phyloP scores from a whole-genome alignment of 2,329 filamentous ascomycete species.

The Paracoccidioides lutzii region DNA sequence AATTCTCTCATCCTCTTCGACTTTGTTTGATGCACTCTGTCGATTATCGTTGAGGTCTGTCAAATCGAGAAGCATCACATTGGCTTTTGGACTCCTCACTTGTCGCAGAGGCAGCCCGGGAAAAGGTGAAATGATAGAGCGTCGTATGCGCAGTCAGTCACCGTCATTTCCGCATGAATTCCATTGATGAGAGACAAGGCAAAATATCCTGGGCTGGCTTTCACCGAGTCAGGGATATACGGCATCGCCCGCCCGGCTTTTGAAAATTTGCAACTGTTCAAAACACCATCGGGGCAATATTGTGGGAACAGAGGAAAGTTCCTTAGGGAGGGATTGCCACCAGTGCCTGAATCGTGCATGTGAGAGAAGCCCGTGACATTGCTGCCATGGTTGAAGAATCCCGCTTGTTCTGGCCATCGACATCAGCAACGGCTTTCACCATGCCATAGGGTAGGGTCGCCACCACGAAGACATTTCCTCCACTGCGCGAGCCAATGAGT shows the following conservation, averaged over 20 bases:
- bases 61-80: conserved; percentile 51
- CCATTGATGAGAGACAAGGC: conserved; percentile 45
- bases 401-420: conserved; percentile 38
- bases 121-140: conserved; percentile 52
- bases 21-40: conserved; percentile 42
- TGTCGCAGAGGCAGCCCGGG: conserved; percentile 21
- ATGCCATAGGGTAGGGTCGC: conserved; percentile 40
- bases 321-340: conserved; percentile 48
- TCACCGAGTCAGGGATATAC: conserved; percentile 40
- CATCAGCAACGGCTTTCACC: conserved; percentile 44
- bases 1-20: conserved; percentile 48
- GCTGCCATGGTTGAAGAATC: conserved; percentile 43
- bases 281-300: conserved; percentile 46
- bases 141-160: conserved; percentile 51
- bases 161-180: conserved; percentile 53
- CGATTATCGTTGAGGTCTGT: conserved; percentile 50
- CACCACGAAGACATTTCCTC: conserved; percentile 45
- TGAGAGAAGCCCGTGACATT: conserved; percentile 38
- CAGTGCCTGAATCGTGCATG: conserved; percentile 42
- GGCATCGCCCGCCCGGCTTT: conserved; percentile 37
- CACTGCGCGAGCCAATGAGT: conserved; percentile 42
- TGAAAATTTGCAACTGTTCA: conserved; percentile 50
- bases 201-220: conserved; percentile 53
- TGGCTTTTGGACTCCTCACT: conserved; percentile 31
- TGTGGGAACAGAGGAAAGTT: conserved; percentile 63